Percentiles rank a stretch among this genome's conserved stretches.
phyloP scores from a whole-genome alignment of 129 eudicot species.

The Tanacetum coccineum region DNA sequence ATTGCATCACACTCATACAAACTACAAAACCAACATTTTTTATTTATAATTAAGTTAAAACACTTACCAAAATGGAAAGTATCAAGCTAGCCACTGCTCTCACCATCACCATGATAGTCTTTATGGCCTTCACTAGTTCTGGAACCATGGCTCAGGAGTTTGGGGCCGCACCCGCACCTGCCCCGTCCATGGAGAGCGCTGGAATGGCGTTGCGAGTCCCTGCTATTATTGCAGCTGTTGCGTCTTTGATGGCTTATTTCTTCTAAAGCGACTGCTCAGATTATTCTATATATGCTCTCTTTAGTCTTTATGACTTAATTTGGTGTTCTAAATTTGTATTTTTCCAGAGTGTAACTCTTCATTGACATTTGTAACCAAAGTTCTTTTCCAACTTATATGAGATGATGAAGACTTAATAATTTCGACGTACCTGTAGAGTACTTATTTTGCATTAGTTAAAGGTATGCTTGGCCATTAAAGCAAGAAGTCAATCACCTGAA shows the following conservation, averaged over 20 bases:
- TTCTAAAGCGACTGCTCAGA: constrained; percentile 16
- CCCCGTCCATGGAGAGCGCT: constrained; percentile 44
- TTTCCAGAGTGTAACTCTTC: constrained; percentile 17
- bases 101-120: constrained; percentile 24
- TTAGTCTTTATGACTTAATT: background rate
- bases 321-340: constrained; percentile 3
- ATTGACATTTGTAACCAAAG: constrained; percentile 7
- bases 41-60: background rate
- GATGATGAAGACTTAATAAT: constrained; percentile 2
- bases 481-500: too few relatives aligned
- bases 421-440: background rate
- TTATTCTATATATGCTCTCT: background rate
- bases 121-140: constrained; percentile 21
- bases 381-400: background rate
- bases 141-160: constrained; percentile 34
- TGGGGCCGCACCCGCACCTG: constrained; percentile 42
- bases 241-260: constrained; percentile 35
- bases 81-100: constrained; percentile 36
- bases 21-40: background rate
- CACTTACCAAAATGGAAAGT: constrained; percentile 25
- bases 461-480: too few relatives aligned
- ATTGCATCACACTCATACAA: constrained; percentile 18
- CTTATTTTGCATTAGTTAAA: background rate
- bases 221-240: constrained; percentile 27
- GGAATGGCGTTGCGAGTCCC: constrained; percentile 34